These are phyloP conservation scores for Trametes hirsuta DNA, from an alignment of 1,284 basidiomycete genomes.

Conservation along the genomic window DNA sequence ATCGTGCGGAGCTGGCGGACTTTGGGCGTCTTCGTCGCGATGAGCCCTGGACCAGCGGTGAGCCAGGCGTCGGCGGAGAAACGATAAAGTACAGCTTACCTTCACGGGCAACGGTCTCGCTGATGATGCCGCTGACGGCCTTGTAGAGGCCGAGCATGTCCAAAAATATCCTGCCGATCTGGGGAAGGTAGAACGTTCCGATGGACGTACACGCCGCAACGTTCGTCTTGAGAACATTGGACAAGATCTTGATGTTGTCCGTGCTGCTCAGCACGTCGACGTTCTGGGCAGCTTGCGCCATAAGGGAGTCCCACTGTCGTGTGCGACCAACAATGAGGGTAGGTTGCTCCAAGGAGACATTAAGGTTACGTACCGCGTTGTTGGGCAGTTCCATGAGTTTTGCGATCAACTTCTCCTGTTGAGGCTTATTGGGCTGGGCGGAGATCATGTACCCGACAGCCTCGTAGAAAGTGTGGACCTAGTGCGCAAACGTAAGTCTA, in stretches of 20 bases:
- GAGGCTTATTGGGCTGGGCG: constrained; percentile 96
- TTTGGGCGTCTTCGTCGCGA: constrained; percentile 98
- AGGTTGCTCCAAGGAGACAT: background rate
- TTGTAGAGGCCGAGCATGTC: constrained; percentile 99
- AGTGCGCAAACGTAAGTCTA: background rate
- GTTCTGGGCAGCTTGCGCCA: constrained; percentile 94
- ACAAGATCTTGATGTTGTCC: constrained; percentile 97
- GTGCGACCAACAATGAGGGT: background rate
- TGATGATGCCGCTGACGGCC: constrained; percentile 97
- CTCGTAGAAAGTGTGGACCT: constrained; percentile 98
- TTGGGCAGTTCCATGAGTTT: constrained; percentile 99
- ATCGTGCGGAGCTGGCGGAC: constrained; percentile 94
- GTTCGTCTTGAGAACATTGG: constrained; percentile 98
- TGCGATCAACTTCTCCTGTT: constrained; percentile 93
- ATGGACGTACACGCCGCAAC: constrained; percentile 98
- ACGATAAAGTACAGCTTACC: constrained; percentile 48
- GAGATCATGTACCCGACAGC: constrained; percentile 99
- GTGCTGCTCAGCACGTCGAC: constrained; percentile 90
- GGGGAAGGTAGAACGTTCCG: constrained; percentile 95
- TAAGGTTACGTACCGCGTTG: constrained; percentile 72
- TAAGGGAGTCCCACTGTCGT: constrained; percentile 91
- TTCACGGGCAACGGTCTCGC: constrained; percentile 87
- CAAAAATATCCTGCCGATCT: constrained; percentile 94
- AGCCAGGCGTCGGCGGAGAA: background rate
- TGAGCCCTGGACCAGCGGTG: constrained; percentile 56